These are phyloP conservation scores for Metarhizium brunneum DNA, from an alignment of 2,329 filamentous ascomycete genomes.

Conservation along the genomic window DNA sequence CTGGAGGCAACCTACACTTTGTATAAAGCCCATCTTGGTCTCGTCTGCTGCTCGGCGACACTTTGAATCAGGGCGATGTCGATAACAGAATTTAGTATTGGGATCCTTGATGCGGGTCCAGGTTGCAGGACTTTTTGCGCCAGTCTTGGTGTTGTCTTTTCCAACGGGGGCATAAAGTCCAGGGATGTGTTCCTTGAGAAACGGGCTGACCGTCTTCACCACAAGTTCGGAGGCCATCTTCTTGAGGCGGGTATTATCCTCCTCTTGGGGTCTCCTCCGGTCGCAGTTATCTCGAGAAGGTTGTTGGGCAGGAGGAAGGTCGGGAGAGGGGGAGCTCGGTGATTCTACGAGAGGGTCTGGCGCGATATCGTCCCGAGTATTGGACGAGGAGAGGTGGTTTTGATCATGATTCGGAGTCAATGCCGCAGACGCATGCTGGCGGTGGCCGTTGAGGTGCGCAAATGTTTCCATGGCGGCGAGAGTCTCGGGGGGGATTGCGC, in stretches of 20 bases:
- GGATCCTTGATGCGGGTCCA: conserved; percentile 35
- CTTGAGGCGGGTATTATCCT: conserved; percentile 38
- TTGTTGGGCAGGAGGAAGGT: conserved; percentile 12
- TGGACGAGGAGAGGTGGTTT: not conserved
- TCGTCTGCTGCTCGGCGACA: conserved; percentile 90
- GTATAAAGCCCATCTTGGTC: conserved; percentile 89
- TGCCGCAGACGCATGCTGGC: conserved; percentile 2
- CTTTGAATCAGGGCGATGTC: conserved; percentile 87
- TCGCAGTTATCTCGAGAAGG: conserved; percentile 38
- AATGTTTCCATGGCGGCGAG: conserved; percentile 1
- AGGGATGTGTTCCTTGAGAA: conserved; percentile 85
- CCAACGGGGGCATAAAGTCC: conserved; percentile 76
- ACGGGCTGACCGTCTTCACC: conserved; percentile 73
- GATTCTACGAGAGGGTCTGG: not conserved
- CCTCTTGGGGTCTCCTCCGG: conserved; percentile 39
- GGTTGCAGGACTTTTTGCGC: conserved; percentile 6
- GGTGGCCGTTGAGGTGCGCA: conserved; percentile 1
- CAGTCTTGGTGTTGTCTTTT: conserved; percentile 32
- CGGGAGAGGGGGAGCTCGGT: not conserved
- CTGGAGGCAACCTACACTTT: conserved; percentile 52
- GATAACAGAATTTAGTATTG: conserved; percentile 92
- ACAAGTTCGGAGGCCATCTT: conserved; percentile 59
- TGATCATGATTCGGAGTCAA: conserved; percentile 1
- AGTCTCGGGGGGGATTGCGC: not conserved
- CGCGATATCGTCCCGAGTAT: not conserved